These are phyloP conservation scores for Hymenotorrendiella dingleyae DNA, from an alignment of 2,329 filamentous ascomycete species.

Conservation along the genomic window DNA sequence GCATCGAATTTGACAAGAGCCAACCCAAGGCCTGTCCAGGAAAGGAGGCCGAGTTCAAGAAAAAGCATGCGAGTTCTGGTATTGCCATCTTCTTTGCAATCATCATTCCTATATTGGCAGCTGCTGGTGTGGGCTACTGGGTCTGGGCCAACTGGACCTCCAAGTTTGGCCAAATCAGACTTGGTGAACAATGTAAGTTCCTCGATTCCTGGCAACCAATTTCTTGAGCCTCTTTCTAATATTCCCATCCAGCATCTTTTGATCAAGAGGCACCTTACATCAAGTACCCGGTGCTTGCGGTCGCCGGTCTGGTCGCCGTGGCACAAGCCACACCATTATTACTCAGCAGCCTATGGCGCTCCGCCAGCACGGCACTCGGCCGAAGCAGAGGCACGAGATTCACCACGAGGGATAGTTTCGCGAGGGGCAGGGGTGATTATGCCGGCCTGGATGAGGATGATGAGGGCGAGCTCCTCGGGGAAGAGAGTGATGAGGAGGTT, in stretches of 20 bases:
- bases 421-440: conserved; percentile 81
- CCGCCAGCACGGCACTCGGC: conserved; percentile 44
- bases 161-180: conserved; percentile 86
- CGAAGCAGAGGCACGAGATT: conserved; percentile 52
- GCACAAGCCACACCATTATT: conserved; percentile 64
- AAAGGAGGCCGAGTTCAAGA: conserved; percentile 75
- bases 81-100: conserved; percentile 82
- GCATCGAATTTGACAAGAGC: conserved; percentile 63
- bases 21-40: conserved; percentile 62
- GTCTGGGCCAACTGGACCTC: conserved; percentile 79
- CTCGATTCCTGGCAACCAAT: background rate
- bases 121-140: conserved; percentile 72
- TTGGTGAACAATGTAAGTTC: conserved; percentile 60
- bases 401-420: conserved; percentile 84
- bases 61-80: conserved; percentile 65
- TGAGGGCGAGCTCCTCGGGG: conserved; percentile 88
- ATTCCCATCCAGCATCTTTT: conserved; percentile 36
- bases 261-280: conserved; percentile 72
- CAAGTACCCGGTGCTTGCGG: conserved; percentile 71
- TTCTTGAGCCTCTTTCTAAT: conserved; percentile 16
- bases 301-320: conserved; percentile 59
- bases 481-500: conserved; percentile 88
- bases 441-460: conserved; percentile 84
- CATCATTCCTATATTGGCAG: conserved; percentile 65
- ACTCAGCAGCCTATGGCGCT: conserved; percentile 66